Conservation (phyloP, 441 rosid genomes). For the Omphalea diandra region DNA sequence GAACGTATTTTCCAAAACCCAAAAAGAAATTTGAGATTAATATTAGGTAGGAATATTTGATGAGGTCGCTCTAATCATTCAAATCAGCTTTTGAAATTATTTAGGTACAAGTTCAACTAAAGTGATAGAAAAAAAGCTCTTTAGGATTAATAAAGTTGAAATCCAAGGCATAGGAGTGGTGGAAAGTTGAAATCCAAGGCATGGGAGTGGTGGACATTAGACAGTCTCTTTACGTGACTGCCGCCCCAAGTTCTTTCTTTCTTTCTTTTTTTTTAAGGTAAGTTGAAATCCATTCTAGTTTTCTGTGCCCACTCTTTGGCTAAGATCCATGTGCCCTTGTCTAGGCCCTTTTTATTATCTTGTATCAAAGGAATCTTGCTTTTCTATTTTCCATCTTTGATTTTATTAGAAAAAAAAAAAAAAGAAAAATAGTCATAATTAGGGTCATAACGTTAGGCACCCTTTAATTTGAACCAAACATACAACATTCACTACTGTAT, state of each 20-base stretch:
- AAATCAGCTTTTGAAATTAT: slow-evolving; percentile 24
- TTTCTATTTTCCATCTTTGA: slow-evolving; percentile 17
- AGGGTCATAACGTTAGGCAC: slow-evolving; percentile 20
- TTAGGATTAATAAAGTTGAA: slow-evolving; percentile 27
- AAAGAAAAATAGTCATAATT: slow-evolving; percentile 12
- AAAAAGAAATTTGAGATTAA: neutral
- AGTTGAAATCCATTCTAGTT: slow-evolving; percentile 24
- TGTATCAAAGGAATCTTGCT: slow-evolving; percentile 40
- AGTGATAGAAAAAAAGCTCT: slow-evolving; percentile 28
- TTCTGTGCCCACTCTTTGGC: slow-evolving; percentile 42
- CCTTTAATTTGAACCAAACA: slow-evolving; percentile 35
- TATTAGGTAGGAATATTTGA: slow-evolving; percentile 18
- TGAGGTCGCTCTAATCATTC: slow-evolving; percentile 27
- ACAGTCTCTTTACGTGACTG: slow-evolving; percentile 17
- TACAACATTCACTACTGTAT: slow-evolving; percentile 18
- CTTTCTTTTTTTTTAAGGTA: neutral
- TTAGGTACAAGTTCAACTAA: slow-evolving; percentile 21
- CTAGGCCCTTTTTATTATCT: slow-evolving; percentile 16
- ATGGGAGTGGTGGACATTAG: neutral
- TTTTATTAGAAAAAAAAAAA: neutral
- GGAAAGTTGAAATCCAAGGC: slow-evolving; percentile 20
- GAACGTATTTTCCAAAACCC: too few relatives aligned
- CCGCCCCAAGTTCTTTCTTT: slow-evolving; percentile 3
- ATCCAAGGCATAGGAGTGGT: slow-evolving; percentile 3
- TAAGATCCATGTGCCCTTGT: slow-evolving; percentile 44